Base-by-base conservation (phyloP, 2,329 filamentous ascomycete genomes). In the Trichoderma hamatum region DNA sequence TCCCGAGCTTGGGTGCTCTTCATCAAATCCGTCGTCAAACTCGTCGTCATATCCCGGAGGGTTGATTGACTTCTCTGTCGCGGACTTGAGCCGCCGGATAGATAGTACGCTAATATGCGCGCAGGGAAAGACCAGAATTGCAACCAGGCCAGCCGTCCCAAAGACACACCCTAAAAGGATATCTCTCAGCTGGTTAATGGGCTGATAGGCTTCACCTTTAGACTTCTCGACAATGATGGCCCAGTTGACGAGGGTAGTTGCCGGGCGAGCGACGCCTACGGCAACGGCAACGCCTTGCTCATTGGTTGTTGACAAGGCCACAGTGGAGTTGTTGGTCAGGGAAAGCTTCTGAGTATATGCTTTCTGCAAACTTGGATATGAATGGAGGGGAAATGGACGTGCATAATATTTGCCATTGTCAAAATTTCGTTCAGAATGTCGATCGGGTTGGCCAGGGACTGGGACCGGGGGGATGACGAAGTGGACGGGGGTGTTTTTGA, bases 161-260 rank as follows among this genome's bases (percentile, higher is more conserved):
- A 97, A 96, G 0, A 97, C 91, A 71, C 93, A 97, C 5, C 89
- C 92, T 2, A 97, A 80, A 1, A 97, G 86, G 62, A 97, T 92
- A 59, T 90, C 89, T 24, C 92, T 88, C n/a, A 97, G 83, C 24
- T 88, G 89, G 32, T 84, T 80, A 69, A 97, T 94, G 0, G 94
- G 92, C 9, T 84, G 83, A 80, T 91, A 94, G 0, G 94, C 92
- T 79, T 97, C 94, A 26, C 78, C 78, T 71, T 88, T 88, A 2
- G 88, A 83, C 78, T 96, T 90, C 76, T 97, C 94, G 0, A 97
- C 87, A 2, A 97, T 74, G 3, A 97, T 82, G 5, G 92, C 89
- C 94, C 94, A 97, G 74, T 95, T 88, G 9, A 92, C 92, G 64
- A 96, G 80, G 0, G 81, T 77, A 5, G 85, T 92, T 65, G 87